Evolutionary conservation across 2,329 filamentous ascomycete species (phyloP).

Genomic region (Penicillium concentricum): DNA sequence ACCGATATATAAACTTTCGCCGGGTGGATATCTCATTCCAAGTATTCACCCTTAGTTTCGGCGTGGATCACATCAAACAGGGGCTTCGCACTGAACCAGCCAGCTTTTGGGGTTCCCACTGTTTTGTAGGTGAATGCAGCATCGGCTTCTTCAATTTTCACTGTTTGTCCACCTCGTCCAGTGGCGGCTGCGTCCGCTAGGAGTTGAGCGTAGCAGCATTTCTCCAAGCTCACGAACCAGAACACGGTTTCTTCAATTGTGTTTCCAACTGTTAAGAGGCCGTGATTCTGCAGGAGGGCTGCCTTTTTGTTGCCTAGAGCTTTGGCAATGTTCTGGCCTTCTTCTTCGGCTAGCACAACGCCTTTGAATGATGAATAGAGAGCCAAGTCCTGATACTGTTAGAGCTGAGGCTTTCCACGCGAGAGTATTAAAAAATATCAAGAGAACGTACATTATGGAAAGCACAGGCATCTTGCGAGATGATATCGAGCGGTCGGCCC

Average conservation of each 20-base stretch:
- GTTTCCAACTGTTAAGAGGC: slow-evolving; percentile 51
- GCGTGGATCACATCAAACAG: slow-evolving; percentile 68
- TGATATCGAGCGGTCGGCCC: slow-evolving; percentile 45
- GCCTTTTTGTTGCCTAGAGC: slow-evolving; percentile 52
- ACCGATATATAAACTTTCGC: neutral
- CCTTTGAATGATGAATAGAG: slow-evolving; percentile 56
- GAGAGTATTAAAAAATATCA: neutral
- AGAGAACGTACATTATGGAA: slow-evolving; percentile 41
- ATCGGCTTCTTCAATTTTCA: slow-evolving; percentile 68
- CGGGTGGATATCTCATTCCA: slow-evolving; percentile 37
- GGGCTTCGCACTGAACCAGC: slow-evolving; percentile 71
- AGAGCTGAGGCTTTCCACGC: neutral
- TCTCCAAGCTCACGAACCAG: slow-evolving; percentile 56
- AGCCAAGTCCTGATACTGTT: slow-evolving; percentile 45
- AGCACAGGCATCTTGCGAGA: slow-evolving; percentile 47
- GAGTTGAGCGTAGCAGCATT: slow-evolving; percentile 54
- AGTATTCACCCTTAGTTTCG: slow-evolving; percentile 58
- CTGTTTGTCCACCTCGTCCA: slow-evolving; percentile 61
- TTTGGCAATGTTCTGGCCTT: slow-evolving; percentile 53
- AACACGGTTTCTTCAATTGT: slow-evolving; percentile 54
- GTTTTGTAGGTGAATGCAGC: slow-evolving; percentile 66
- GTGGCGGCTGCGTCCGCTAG: slow-evolving; percentile 52
- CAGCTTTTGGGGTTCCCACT: slow-evolving; percentile 60
- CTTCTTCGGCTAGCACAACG: slow-evolving; percentile 53
- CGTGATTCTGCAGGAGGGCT: slow-evolving; percentile 55